A percentile compares a stretch with the other conserved stretches of the same genome.
phyloP scores from a whole-genome alignment of 768 basidiomycete species.

The Floccularia luteovirens region DNA sequence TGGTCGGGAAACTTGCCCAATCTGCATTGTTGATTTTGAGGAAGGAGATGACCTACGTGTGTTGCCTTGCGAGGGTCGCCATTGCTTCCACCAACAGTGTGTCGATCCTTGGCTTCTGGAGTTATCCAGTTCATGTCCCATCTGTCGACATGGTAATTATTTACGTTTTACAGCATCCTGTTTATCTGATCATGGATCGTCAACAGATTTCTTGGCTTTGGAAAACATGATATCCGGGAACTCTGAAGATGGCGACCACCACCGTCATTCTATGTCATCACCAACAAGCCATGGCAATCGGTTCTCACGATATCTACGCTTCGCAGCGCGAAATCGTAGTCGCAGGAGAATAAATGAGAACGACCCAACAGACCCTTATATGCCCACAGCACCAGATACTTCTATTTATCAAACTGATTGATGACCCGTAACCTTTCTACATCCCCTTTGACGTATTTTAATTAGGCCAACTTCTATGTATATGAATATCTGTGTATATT shows the following conservation, averaged over 20 bases:
- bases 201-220: constrained; percentile 50
- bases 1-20: constrained; percentile 85
- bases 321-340: constrained; percentile 31
- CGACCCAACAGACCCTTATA: constrained; percentile 23
- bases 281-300: constrained; percentile 23
- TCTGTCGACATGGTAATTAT: constrained; percentile 78
- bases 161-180: background rate
- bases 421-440: background rate
- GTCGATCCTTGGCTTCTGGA: constrained; percentile 93
- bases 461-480: background rate
- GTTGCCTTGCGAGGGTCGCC: constrained; percentile 86
- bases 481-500: too few species aligned
- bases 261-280: constrained; percentile 1
- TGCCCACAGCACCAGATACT: constrained; percentile 22
- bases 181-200: background rate
- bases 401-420: constrained; percentile 11
- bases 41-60: constrained; percentile 89
- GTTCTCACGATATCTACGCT: constrained; percentile 52
- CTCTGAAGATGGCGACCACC: constrained; percentile 14
- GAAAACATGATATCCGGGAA: constrained; percentile 42
- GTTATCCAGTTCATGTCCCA: constrained; percentile 84
- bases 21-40: constrained; percentile 92
- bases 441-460: background rate
- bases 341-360: constrained; percentile 18
- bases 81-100: constrained; percentile 84